A percentile compares a stretch with the other conserved stretches of the same genome.
Evolutionary conservation across 192 early-diverging fungal genomes (phyloP).

Genomic region (Backusella liffmaniae): DNA sequence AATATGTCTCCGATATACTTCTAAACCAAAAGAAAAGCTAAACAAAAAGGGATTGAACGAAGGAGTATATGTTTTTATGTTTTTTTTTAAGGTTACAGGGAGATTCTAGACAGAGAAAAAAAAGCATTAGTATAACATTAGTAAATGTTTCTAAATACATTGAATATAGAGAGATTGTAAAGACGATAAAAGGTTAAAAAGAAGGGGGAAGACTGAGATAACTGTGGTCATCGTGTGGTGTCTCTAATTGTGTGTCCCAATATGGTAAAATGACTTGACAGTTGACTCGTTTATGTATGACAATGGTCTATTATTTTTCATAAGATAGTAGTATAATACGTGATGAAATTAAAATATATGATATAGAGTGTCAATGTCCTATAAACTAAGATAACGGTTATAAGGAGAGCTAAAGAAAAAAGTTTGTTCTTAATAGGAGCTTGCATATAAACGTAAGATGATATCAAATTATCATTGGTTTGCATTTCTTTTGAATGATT

Average conservation of each 20-base stretch:
- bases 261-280: neutral
- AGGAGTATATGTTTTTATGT: neutral
- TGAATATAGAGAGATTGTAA: neutral
- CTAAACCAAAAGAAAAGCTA: neutral
- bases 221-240: neutral
- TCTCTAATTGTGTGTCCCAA: constrained; percentile 1
- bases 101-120: neutral
- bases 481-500: neutral
- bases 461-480: neutral
- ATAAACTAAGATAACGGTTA: too few species aligned
- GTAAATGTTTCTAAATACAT: neutral
- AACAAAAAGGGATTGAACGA: neutral
- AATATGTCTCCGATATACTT: neutral
- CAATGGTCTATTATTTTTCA: neutral
- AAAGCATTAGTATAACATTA: neutral
- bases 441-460: neutral
- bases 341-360: too few species aligned
- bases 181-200: neutral
- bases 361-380: too few species aligned
- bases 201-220: neutral
- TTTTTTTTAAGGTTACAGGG: neutral
- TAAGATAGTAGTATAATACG: neutral
- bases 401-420: neutral
- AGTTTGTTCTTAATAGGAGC: neutral
- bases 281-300: neutral